Evolutionary conservation across 75 land plant species (phyloP).

Genomic region (Selaginella tamariscina): DNA sequence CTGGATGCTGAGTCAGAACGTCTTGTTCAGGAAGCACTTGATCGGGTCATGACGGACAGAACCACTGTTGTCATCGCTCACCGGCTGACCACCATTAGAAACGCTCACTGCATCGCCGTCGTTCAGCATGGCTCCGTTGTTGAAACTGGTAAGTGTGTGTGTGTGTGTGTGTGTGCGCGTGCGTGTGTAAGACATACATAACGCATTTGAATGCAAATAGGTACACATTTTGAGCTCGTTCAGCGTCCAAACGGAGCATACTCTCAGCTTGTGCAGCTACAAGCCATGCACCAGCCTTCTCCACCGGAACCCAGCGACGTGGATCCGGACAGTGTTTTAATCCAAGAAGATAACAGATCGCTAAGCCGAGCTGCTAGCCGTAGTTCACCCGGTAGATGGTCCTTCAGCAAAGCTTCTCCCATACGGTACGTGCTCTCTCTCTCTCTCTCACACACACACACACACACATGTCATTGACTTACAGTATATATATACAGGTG

Average conservation of each 20-base stretch:
- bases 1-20: conserved; percentile 9
- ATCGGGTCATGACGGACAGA: conserved; percentile 8
- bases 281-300: conserved; percentile 1
- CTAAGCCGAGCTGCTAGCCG: conserved; percentile 6
- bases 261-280: conserved; percentile 7
- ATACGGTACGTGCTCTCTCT: no score
- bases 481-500: no score
- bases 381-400: conserved; percentile 6
- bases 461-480: no score
- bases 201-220: no score
- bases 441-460: no score
- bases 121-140: not conserved
- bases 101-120: conserved; percentile 8
- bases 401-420: conserved; percentile 12
- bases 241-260: conserved; percentile 7
- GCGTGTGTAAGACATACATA: no score
- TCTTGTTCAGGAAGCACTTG: conserved; percentile 9
- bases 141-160: conserved; percentile 5
- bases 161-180: no score
- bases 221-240: not conserved
- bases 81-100: conserved; percentile 7
- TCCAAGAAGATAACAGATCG: not conserved
- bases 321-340: conserved; percentile 11
- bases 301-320: not conserved
- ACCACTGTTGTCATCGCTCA: conserved; percentile 9